These are phyloP conservation scores for Epicoccum sorghinum DNA, from an alignment of 2,329 filamentous ascomycete species.

Conservation along the genomic window DNA sequence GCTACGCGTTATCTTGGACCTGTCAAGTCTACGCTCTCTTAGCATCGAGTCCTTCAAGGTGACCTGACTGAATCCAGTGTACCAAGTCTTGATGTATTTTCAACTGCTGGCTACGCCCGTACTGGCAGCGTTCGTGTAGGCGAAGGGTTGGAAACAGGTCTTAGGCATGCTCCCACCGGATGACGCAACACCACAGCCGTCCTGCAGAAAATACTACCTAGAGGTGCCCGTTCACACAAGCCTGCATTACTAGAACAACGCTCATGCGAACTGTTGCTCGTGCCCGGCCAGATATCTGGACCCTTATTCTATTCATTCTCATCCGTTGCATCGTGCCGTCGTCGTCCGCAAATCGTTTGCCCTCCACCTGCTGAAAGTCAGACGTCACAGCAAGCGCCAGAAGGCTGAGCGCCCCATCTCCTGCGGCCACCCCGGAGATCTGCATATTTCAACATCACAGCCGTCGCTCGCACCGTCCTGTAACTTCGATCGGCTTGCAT, in stretches of 20 bases:
- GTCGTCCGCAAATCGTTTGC: constrained; percentile 12
- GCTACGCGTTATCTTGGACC: too few species aligned
- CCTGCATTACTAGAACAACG: constrained; percentile 14
- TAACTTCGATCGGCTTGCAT: constrained; percentile 2
- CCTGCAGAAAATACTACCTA: constrained; percentile 2
- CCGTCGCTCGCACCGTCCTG: background rate
- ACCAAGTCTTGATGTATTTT: constrained; percentile 1
- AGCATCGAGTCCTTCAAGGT: too few species aligned
- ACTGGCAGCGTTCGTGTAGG: constrained; percentile 3
- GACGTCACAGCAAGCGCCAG: constrained; percentile 22
- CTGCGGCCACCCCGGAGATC: constrained; percentile 10
- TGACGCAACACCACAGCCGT: constrained; percentile 13
- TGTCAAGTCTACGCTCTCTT: too few species aligned
- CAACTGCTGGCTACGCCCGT: constrained; percentile 6
- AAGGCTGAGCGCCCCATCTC: constrained; percentile 24
- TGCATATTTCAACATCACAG: constrained; percentile 5
- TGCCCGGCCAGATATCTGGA: constrained; percentile 20
- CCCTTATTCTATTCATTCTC: constrained; percentile 8
- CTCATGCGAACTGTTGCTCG: constrained; percentile 16
- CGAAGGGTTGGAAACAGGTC: constrained; percentile 8
- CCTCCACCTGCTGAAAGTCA: constrained; percentile 17
- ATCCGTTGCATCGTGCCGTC: constrained; percentile 11
- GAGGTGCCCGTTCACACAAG: constrained; percentile 10
- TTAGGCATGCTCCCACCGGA: constrained; percentile 5
- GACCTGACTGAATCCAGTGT: background rate